A percentile compares a stretch with the other conserved stretches of the same genome.
phyloP scores from a whole-genome alignment of 2,329 filamentous ascomycete genomes.

The Talaromyces funiculosus region DNA sequence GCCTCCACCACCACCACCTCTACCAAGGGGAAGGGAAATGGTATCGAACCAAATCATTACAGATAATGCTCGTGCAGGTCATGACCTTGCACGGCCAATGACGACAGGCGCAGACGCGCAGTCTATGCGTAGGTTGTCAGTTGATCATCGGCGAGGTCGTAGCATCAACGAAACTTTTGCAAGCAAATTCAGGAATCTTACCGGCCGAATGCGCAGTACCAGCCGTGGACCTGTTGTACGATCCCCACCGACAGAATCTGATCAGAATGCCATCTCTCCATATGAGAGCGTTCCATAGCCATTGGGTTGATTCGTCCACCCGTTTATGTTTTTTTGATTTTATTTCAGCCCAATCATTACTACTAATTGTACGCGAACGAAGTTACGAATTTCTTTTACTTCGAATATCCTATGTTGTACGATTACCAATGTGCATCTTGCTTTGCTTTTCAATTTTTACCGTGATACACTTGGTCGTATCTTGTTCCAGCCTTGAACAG shows the following conservation, averaged over 20 bases:
- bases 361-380: constrained; percentile 9
- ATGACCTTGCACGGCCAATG: constrained; percentile 31
- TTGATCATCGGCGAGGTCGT: constrained; percentile 47
- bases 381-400: constrained; percentile 12
- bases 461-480: constrained; percentile 7
- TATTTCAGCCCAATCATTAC: not conserved
- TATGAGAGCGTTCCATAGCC: constrained; percentile 27
- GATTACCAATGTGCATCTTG: not conserved
- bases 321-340: not conserved
- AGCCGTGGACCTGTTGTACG: constrained; percentile 48
- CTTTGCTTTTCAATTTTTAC: not conserved
- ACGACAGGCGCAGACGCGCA: constrained; percentile 28
- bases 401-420: constrained; percentile 10
- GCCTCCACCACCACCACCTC: constrained; percentile 49
- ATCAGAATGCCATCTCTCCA: constrained; percentile 20
- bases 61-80: constrained; percentile 34
- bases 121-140: constrained; percentile 39
- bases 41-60: constrained; percentile 38
- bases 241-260: constrained; percentile 35
- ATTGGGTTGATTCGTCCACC: constrained; percentile 8
- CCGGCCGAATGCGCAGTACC: constrained; percentile 55
- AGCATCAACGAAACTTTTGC: constrained; percentile 56
- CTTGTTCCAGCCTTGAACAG: not conserved
- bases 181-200: constrained; percentile 49
- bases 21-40: constrained; percentile 34